A percentile compares a stretch with the other conserved stretches of the same genome.
These are phyloP conservation scores for Rhytidiadelphus loreus DNA, from an alignment of 225 moss, liverwort and hornwort genomes.

Conservation along the genomic window DNA sequence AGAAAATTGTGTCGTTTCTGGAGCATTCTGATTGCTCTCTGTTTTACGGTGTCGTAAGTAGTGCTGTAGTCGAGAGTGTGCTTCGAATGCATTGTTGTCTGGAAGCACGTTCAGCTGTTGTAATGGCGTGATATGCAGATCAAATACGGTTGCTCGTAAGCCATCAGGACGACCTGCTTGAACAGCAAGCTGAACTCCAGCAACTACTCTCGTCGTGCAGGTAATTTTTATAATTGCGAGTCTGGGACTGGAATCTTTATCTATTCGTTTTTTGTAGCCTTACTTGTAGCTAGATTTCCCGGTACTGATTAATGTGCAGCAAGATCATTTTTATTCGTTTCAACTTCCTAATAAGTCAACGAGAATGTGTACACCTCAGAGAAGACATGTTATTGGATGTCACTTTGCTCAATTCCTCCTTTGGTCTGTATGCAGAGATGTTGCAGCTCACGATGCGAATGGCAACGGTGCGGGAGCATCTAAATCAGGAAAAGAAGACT, in stretches of 20 bases:
- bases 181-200: constrained; percentile 59
- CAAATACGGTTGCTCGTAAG: constrained; percentile 65
- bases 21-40: neutral
- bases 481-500: constrained; percentile 49
- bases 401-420: neutral
- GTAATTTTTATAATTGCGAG: neutral
- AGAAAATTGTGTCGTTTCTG: neutral
- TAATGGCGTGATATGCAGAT: constrained; percentile 32
- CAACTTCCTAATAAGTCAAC: neutral
- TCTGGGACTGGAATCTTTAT: neutral
- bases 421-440: constrained; percentile 24
- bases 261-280: neutral
- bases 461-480: constrained; percentile 23
- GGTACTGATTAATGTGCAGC: neutral
- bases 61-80: neutral
- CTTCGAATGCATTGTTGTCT: neutral
- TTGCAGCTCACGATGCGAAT: constrained; percentile 39
- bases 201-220: constrained; percentile 47
- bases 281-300: neutral
- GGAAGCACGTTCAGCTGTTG: neutral
- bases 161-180: constrained; percentile 65
- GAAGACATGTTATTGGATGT: neutral
- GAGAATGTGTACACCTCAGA: neutral
- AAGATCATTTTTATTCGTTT: neutral
- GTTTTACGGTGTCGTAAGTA: neutral